Evolutionary conservation across 2,329 filamentous ascomycete genomes (phyloP), one percentile per base, ranked within the genome.

Genomic region (Talaromyces funiculosus): DNA sequence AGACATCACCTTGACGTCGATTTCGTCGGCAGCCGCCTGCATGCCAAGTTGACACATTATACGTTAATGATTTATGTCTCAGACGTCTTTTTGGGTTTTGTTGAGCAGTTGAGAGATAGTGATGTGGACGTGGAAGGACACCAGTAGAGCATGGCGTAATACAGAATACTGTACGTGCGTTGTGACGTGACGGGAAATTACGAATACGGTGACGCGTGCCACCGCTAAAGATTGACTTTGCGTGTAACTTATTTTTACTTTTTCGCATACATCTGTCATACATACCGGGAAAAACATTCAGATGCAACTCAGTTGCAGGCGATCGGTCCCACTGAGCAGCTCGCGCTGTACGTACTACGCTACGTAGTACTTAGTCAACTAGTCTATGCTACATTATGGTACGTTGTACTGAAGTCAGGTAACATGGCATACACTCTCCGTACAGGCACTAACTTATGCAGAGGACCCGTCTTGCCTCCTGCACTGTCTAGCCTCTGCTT

Each of bases 231-330:
- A 20, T 47, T 42, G 31, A 45, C 45, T 43, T 45, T 38, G 20
- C 43, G 31, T 22, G 45, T 37, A 49, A 47, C 31, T 55, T 55
- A 49, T 40, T 55, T 47, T 47, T 57, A 53, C 35, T 38, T 24
- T 33, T 51, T 33, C 45, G 26, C 45, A 49, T 49, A 49, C 47
- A n/a, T 35, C 47, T 35, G 47, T 51, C 47, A 51, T 31, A 31
- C 20, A 7, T 22, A 42, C 26, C 53, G 22, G 38, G n/a, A 12
- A 38, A 45, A 57, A 38, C 42, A 57, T 45, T 29, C 29, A 35
- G 26, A 61, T 61, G 59, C 53, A 57, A 61, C 59, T n/a, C n/a
- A n/a, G n/a, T n/a, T 61, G 35, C 53, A 61, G 59, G 59, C 53
- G 59, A 61, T 57, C 59, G 18, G 47, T 42, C 24, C 51, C 58